phyloP scores from a whole-genome alignment of 1,284 basidiomycete species.

The Pascua guehoae region DNA sequence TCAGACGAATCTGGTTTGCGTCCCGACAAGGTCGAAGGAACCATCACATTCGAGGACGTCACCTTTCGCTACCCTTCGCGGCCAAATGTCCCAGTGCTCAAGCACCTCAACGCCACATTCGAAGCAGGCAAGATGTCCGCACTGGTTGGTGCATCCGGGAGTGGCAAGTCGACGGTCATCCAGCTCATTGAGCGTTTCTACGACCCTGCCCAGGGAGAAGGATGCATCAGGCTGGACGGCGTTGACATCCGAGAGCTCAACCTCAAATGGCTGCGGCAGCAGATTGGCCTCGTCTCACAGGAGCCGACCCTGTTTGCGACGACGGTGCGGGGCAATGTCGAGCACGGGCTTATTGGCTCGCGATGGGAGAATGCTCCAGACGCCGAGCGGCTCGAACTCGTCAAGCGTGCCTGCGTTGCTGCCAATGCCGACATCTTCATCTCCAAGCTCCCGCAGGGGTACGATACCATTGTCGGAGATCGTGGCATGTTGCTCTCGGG shows the following conservation, averaged over 20 bases:
- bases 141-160: constrained; percentile 84
- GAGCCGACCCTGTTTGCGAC: constrained; percentile 85
- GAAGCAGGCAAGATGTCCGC: constrained; percentile 65
- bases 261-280: constrained; percentile 78
- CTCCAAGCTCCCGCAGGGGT: constrained; percentile 73
- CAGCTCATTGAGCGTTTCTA: constrained; percentile 82
- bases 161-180: constrained; percentile 74
- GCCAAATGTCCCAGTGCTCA: constrained; percentile 76
- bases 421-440: constrained; percentile 91
- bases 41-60: constrained; percentile 71
- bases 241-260: constrained; percentile 72
- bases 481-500: constrained; percentile 88
- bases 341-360: constrained; percentile 80
- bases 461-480: constrained; percentile 89
- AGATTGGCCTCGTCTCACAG: constrained; percentile 84
- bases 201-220: constrained; percentile 66
- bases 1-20: constrained; percentile 65
- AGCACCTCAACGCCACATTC: constrained; percentile 55
- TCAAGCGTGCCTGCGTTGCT: constrained; percentile 82
- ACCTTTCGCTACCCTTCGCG: constrained; percentile 89
- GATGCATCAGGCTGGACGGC: constrained; percentile 69
- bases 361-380: constrained; percentile 63
- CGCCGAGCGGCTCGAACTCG: constrained; percentile 72
- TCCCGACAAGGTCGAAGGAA: constrained; percentile 67
- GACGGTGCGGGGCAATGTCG: constrained; percentile 72